phyloP scores from a whole-genome alignment of 2,329 filamentous ascomycete genomes.

The Setomelanomma holmii region DNA sequence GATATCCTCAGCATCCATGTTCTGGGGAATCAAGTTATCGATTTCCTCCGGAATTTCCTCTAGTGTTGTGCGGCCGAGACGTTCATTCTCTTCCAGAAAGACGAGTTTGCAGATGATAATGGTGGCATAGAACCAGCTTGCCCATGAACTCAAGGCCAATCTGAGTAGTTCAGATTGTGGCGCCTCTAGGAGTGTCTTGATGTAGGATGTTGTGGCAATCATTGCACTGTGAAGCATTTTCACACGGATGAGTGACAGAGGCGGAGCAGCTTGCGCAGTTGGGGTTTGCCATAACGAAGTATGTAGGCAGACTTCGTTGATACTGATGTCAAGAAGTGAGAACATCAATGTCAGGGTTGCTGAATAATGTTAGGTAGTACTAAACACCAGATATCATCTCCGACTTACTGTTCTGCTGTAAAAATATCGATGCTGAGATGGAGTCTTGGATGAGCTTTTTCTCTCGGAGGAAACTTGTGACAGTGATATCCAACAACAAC shows the following conservation, averaged over 20 bases:
- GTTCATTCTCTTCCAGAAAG: slow-evolving; percentile 30
- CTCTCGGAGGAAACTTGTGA: slow-evolving; percentile 22
- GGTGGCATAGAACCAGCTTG: slow-evolving; percentile 30
- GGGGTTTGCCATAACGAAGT: slow-evolving; percentile 18
- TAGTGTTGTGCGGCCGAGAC: slow-evolving; percentile 13
- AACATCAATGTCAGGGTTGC: slow-evolving; percentile 3
- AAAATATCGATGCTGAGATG: background rate
- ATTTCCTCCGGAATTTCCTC: slow-evolving; percentile 19
- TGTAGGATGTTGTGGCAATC: slow-evolving; percentile 17
- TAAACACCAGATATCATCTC: background rate
- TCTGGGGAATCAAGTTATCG: slow-evolving; percentile 8
- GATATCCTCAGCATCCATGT: background rate
- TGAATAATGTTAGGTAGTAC: background rate
- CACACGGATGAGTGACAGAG: slow-evolving; percentile 4
- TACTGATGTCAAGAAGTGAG: slow-evolving; percentile 18
- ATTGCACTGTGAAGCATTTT: slow-evolving; percentile 19
- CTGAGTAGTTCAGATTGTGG: slow-evolving; percentile 16
- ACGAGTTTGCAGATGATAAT: slow-evolving; percentile 35
- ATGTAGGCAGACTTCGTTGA: slow-evolving; percentile 28
- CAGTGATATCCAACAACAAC: slow-evolving; percentile 22
- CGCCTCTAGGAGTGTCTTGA: slow-evolving; percentile 14
- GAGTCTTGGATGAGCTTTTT: slow-evolving; percentile 14
- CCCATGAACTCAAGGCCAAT: slow-evolving; percentile 23
- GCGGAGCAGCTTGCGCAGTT: background rate
- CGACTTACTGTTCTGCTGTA: slow-evolving; percentile 4